These are phyloP conservation scores for Arthroderma uncinatum DNA, from an alignment of 2,329 filamentous ascomycete genomes.

Conservation along the genomic window DNA sequence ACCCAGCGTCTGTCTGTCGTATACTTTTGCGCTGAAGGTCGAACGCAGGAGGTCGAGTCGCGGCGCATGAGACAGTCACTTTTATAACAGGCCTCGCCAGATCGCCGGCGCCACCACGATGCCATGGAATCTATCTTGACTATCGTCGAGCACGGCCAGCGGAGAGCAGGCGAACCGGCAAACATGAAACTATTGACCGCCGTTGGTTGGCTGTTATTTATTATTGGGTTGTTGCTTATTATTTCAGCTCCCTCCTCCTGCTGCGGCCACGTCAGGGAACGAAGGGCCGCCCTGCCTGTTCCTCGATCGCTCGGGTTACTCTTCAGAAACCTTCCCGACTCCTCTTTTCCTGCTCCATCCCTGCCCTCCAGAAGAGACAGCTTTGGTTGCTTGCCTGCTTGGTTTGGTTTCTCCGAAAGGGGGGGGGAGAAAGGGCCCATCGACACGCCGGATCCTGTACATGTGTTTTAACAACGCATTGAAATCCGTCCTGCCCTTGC, in stretches of 20 bases:
- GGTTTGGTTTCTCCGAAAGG: background rate
- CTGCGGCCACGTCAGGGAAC: conserved; percentile 7
- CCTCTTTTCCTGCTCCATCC: conserved; percentile 4
- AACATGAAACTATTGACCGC: conserved; percentile 5
- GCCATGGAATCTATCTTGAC: background rate
- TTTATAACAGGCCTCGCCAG: background rate
- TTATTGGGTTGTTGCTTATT: conserved; percentile 4
- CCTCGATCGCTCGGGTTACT: conserved; percentile 5
- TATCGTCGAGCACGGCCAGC: background rate
- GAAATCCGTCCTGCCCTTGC: background rate
- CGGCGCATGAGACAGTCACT: background rate
- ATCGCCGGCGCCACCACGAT: background rate
- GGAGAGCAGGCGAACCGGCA: background rate
- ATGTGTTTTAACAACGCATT: background rate
- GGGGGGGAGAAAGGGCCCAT: background rate
- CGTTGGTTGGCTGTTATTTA: conserved; percentile 2
- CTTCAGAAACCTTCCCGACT: background rate
- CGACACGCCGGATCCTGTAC: background rate
- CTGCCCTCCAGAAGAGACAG: background rate
- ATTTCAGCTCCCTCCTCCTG: background rate
- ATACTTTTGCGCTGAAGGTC: background rate
- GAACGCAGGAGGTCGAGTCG: background rate
- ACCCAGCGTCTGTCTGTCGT: too few relatives aligned
- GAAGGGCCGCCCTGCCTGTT: background rate
- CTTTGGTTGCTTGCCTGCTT: background rate